Evolutionary conservation across 2,329 filamentous ascomycete genomes (phyloP).

Genomic region (Colletotrichum somersetense): DNA sequence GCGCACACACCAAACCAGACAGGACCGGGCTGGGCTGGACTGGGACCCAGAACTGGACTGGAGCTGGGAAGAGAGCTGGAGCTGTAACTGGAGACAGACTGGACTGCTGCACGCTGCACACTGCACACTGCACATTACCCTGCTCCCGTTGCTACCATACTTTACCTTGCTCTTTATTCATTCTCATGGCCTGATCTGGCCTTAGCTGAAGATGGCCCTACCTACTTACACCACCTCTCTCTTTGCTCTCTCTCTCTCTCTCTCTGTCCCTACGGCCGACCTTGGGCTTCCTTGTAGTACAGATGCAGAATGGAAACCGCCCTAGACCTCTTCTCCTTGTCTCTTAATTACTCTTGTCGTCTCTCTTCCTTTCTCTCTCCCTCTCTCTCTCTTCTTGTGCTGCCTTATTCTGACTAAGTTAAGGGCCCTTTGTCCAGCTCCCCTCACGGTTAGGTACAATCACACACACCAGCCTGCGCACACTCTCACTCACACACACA

Average conservation of each 20-base stretch:
- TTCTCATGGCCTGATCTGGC: slow-evolving; percentile 11
- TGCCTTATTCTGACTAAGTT: slow-evolving; percentile 1
- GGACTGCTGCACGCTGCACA: background rate
- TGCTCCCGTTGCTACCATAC: slow-evolving; percentile 15
- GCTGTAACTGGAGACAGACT: slow-evolving; percentile 9
- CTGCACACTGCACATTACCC: slow-evolving; percentile 13
- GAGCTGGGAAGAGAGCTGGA: background rate
- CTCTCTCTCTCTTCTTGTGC: background rate
- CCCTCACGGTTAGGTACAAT: background rate
- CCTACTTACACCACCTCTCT: background rate
- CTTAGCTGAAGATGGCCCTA: slow-evolving; percentile 13
- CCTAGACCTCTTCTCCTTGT: slow-evolving; percentile 12
- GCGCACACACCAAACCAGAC: slow-evolving; percentile 11
- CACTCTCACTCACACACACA: background rate
- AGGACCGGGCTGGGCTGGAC: slow-evolving; percentile 3
- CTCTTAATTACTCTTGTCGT: slow-evolving; percentile 4
- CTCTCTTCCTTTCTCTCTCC: background rate
- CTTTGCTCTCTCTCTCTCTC: background rate
- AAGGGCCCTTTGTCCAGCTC: slow-evolving; percentile 1
- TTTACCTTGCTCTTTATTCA: background rate
- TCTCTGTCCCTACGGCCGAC: background rate
- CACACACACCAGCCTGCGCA: background rate
- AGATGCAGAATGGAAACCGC: slow-evolving; percentile 3
- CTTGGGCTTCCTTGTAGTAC: slow-evolving; percentile 2
- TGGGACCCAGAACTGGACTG: background rate